Evolutionary conservation across 371 early-diverging fungal genomes (phyloP), one percentile per base, ranked within the genome.

Genomic region (Lichtheimia ornata): DNA sequence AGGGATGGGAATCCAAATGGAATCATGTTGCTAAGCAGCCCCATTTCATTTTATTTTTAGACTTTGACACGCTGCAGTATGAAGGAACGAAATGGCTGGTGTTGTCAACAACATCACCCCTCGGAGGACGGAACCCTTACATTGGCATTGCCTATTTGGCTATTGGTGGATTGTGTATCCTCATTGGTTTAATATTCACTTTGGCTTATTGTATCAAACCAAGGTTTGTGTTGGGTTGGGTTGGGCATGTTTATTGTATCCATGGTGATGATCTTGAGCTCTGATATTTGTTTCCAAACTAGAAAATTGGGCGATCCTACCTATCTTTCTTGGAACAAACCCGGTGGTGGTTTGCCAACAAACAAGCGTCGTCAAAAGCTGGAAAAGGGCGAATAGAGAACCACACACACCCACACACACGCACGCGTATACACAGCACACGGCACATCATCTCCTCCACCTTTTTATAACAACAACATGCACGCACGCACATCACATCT

Each of bases 121-220:
- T 98, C 61, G 99, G 99, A 44, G 97, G 97, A 4, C 91, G 94
- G 53, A 99, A 97, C 71, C 90, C 95, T 0, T 97, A 95, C 78
- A 74, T 99, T 50, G 98, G 97, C 5, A 84, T 90, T 51, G 94
- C 97, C 0, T 99, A 97, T 77, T 85, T 98, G 57, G 86, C 88
- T 15, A 89, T 95, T 28, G 98, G 97, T 20, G 86, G 77, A 5
- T 53, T 95, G 15, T 96, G 97, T 74, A 84, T 94, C 51, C 61
- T 93, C 0, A 64, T 97, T 27, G 98, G 96, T 15, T 68, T 91
- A 50, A 70, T 90, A 25, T 97, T 98, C 72, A 85, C 93, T 17
- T 69, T 87, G 22, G 79, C 94, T 40, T 94, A 97, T 59, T 74
- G 91, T 54, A 83, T 91, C 66, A 91, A 90, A 65, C 99, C 99